A percentile compares a stretch with the other conserved stretches of the same genome.
phyloP scores from a whole-genome alignment of 2,329 filamentous ascomycete genomes.

The Penicillium psychrosexuale region DNA sequence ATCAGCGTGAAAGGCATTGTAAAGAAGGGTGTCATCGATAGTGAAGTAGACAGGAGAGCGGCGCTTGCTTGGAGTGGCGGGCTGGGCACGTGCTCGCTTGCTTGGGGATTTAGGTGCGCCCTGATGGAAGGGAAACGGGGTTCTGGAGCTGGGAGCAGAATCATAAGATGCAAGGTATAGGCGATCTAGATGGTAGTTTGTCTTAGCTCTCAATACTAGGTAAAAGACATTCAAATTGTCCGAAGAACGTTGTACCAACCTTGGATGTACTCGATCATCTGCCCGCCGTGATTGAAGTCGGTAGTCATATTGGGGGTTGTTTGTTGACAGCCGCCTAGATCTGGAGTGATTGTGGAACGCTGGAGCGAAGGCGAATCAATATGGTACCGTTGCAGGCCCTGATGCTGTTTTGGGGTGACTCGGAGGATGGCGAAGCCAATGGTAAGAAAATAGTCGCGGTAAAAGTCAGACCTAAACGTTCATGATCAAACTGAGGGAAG shows the following conservation, averaged over 20 bases:
- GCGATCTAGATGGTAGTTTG: constrained; percentile 61
- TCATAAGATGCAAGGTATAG: constrained; percentile 93
- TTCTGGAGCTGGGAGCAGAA: constrained; percentile 73
- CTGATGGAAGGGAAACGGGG: constrained; percentile 77
- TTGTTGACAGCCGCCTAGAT: background rate
- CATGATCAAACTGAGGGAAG: constrained; percentile 25
- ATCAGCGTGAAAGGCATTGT: constrained; percentile 98
- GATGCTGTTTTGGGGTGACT: constrained; percentile 2
- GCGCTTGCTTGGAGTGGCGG: constrained; percentile 55
- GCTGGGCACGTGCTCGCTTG: constrained; percentile 66
- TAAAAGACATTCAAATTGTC: constrained; percentile 34
- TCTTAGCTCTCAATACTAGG: constrained; percentile 12
- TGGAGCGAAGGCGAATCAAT: constrained; percentile 3
- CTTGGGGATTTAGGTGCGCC: constrained; percentile 62
- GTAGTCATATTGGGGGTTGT: constrained; percentile 43
- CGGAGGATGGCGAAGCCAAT: constrained; percentile 11
- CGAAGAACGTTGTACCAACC: constrained; percentile 55
- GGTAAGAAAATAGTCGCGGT: constrained; percentile 13
- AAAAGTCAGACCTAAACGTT: constrained; percentile 23
- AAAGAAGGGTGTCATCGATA: constrained; percentile 85
- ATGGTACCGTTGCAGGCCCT: constrained; percentile 2
- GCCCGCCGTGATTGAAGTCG: constrained; percentile 66
- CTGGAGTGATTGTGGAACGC: constrained; percentile 1
- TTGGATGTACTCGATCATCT: constrained; percentile 95
- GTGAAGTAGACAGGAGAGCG: constrained; percentile 86